Evolutionary conservation across 2,329 filamentous ascomycete species (phyloP).

Genomic region (Alternaria arbusti): DNA sequence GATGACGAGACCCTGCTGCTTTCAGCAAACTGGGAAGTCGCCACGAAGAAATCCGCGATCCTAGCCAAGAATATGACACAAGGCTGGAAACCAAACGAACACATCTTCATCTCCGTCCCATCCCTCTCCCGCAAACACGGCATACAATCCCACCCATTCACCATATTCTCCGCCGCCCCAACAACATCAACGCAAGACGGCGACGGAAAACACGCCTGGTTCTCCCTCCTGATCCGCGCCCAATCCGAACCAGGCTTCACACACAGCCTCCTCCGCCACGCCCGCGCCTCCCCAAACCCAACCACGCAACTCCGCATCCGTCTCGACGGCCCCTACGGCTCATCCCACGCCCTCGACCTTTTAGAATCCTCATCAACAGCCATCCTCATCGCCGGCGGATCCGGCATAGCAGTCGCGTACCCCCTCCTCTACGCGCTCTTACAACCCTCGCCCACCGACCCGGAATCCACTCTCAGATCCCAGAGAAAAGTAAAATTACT

Average conservation of each 20-base stretch:
- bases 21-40: conserved; percentile 53
- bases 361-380: conserved; percentile 59
- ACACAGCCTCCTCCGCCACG: conserved; percentile 60
- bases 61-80: conserved; percentile 47
- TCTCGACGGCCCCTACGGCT: conserved; percentile 71
- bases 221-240: conserved; percentile 66
- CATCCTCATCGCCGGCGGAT: conserved; percentile 67
- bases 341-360: conserved; percentile 60
- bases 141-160: conserved; percentile 71
- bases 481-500: conserved; percentile 58
- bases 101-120: conserved; percentile 68
- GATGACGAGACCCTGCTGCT: conserved; percentile 63
- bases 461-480: conserved; percentile 20
- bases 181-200: not conserved
- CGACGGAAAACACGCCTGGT: conserved; percentile 54
- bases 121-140: conserved; percentile 59
- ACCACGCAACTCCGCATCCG: conserved; percentile 56
- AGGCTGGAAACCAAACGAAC: conserved; percentile 68
- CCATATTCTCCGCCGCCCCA: conserved; percentile 67
- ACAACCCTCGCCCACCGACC: conserved; percentile 21
- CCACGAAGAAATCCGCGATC: conserved; percentile 13
- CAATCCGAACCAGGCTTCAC: conserved; percentile 63
- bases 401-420: conserved; percentile 69
- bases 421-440: conserved; percentile 64
- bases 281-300: conserved; percentile 52